Conservation (phyloP, 345 rosid genomes). For the Microcos paniculata region DNA sequence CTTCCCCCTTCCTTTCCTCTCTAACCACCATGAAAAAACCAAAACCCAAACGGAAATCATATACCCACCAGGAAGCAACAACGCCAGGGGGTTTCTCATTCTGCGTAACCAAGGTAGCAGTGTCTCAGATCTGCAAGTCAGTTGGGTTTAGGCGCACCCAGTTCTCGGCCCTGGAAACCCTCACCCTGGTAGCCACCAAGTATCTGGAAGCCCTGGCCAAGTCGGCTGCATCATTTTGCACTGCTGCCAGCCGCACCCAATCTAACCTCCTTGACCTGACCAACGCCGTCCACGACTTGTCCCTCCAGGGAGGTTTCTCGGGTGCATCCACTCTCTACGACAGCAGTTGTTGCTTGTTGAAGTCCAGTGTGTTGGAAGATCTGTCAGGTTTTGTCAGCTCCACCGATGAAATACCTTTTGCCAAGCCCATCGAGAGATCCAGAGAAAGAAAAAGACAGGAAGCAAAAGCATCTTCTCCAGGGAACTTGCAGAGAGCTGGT, state of each 20-base stretch:
- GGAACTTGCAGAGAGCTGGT: not conserved
- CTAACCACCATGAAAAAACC: not conserved
- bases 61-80: not conserved
- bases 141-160: conserved; percentile 8
- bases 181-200: conserved; percentile 18
- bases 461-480: not conserved
- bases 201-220: conserved; percentile 14
- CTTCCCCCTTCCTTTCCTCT: not conserved
- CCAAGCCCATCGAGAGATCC: conserved; percentile 7
- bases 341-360: conserved; percentile 1
- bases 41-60: not conserved
- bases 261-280: conserved; percentile 12
- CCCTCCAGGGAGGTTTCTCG: conserved; percentile 1
- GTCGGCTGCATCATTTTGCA: conserved; percentile 11
- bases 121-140: conserved; percentile 19
- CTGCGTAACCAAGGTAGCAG: conserved; percentile 7
- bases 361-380: conserved; percentile 5
- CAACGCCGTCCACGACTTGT: conserved; percentile 15
- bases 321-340: conserved; percentile 10
- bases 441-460: not conserved
- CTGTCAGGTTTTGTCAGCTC: conserved; percentile 13
- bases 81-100: conserved; percentile 4
- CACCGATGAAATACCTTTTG: conserved; percentile 17
- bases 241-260: conserved; percentile 9
- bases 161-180: conserved; percentile 5